Evolutionary conservation across 305 asterid genomes (phyloP).

Genomic region (Solanum hybrid): DNA sequence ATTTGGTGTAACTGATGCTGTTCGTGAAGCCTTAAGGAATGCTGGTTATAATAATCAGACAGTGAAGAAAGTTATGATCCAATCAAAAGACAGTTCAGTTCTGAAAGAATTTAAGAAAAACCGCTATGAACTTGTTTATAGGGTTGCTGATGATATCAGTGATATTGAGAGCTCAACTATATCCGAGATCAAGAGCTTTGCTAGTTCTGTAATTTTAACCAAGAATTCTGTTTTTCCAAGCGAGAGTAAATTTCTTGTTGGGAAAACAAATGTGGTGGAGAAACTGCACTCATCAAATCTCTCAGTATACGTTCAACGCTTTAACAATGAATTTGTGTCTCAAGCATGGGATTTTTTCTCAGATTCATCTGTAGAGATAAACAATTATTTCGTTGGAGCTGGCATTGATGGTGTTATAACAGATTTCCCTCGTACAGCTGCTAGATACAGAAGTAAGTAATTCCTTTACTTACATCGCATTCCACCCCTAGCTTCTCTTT

Average conservation of each 20-base stretch:
- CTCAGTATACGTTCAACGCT: conserved; percentile 40
- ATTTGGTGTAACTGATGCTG: conserved; percentile 49
- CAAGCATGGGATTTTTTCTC: conserved; percentile 82
- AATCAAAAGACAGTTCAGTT: conserved; percentile 60
- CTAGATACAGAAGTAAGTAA: conserved; percentile 69
- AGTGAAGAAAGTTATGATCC: conserved; percentile 43
- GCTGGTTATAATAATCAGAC: conserved; percentile 41
- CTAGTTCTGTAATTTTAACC: conserved; percentile 45
- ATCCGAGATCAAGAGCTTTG: conserved; percentile 43
- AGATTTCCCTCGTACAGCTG: conserved; percentile 63
- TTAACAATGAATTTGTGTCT: conserved; percentile 65
- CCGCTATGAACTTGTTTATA: conserved; percentile 52
- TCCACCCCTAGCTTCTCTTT: background rate
- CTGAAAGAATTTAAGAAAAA: conserved; percentile 35
- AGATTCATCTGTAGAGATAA: conserved; percentile 64
- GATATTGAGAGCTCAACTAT: conserved; percentile 53
- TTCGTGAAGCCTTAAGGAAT: conserved; percentile 40
- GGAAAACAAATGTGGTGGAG: conserved; percentile 33
- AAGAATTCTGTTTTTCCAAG: conserved; percentile 45
- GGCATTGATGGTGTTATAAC: conserved; percentile 51
- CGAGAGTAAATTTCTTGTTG: conserved; percentile 19
- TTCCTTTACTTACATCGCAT: background rate
- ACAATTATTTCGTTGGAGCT: conserved; percentile 19
- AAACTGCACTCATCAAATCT: conserved; percentile 50
- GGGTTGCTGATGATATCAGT: conserved; percentile 35